phyloP scores from a whole-genome alignment of 768 basidiomycete genomes.

The Boletus speciosus region DNA sequence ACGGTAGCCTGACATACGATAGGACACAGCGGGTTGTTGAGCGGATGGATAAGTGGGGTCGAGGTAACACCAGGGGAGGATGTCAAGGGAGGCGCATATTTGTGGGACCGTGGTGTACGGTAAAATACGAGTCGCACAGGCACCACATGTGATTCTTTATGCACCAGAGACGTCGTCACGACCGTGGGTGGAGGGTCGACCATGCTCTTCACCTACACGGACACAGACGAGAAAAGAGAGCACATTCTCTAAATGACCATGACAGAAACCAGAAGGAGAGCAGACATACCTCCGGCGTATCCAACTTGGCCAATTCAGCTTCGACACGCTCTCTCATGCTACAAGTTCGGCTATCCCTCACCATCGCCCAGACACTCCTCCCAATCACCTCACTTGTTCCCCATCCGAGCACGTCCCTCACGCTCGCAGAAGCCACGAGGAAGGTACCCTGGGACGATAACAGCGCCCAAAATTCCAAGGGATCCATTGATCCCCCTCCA shows the following conservation, averaged over 20 bases:
- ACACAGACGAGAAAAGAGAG: neutral
- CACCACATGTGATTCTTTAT: conserved; percentile 34
- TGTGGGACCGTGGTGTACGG: conserved; percentile 26
- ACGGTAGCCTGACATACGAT: conserved; percentile 31
- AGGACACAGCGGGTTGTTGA: conserved; percentile 21
- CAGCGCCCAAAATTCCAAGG: conserved; percentile 52
- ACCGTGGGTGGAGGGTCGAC: conserved; percentile 18
- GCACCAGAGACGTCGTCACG: conserved; percentile 33
- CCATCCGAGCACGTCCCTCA: conserved; percentile 67
- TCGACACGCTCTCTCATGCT: conserved; percentile 21
- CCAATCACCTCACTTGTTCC: conserved; percentile 52
- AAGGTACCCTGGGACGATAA: conserved; percentile 45
- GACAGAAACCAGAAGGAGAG: neutral
- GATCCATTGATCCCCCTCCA: neutral
- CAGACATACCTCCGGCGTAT: conserved; percentile 16
- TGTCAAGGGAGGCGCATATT: neutral
- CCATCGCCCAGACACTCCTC: conserved; percentile 38
- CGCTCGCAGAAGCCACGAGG: conserved; percentile 46
- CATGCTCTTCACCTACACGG: neutral
- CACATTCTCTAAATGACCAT: neutral
- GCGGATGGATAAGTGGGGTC: conserved; percentile 14
- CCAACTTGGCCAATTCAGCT: conserved; percentile 26
- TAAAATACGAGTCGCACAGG: conserved; percentile 38
- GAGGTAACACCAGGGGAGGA: neutral
- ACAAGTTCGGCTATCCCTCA: conserved; percentile 22